Conservation (phyloP, 352 stramenopile species). For the Phytopythium aichiense region DNA sequence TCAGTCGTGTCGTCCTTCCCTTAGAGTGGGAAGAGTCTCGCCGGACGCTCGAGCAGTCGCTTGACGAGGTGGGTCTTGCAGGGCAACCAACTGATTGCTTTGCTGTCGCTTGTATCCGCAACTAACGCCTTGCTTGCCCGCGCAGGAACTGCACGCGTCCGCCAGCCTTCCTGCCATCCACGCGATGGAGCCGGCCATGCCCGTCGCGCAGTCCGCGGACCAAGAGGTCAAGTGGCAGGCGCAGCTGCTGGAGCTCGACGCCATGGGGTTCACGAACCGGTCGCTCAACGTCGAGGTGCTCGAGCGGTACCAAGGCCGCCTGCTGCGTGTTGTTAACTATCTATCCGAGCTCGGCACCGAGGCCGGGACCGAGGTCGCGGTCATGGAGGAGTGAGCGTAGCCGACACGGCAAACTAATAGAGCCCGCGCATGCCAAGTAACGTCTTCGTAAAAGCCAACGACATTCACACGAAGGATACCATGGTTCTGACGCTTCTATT, state of each 20-base stretch:
- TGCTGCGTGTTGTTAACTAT: slow-evolving; percentile 82
- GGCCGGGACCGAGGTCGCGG: slow-evolving; percentile 15
- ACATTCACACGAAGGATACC: not conserved
- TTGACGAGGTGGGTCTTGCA: slow-evolving; percentile 38
- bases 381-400: slow-evolving; percentile 38
- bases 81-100: not conserved
- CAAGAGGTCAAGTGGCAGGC: slow-evolving; percentile 58
- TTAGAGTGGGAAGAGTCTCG: slow-evolving; percentile 41
- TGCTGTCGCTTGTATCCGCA: not conserved
- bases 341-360: slow-evolving; percentile 54
- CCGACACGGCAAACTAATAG: slow-evolving; percentile 8
- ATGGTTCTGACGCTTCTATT: too few species aligned
- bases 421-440: not conserved
- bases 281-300: slow-evolving; percentile 64
- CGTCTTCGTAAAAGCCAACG: not conserved
- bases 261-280: slow-evolving; percentile 71
- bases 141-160: slow-evolving; percentile 29
- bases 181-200: slow-evolving; percentile 63
- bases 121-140: not conserved
- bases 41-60: slow-evolving; percentile 32
- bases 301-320: slow-evolving; percentile 74
- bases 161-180: slow-evolving; percentile 47
- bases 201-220: slow-evolving; percentile 38
- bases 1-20: slow-evolving; percentile 20
- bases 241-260: slow-evolving; percentile 56